phyloP scores from a whole-genome alignment of 805 yeast species.

The Pichia scutulata region DNA sequence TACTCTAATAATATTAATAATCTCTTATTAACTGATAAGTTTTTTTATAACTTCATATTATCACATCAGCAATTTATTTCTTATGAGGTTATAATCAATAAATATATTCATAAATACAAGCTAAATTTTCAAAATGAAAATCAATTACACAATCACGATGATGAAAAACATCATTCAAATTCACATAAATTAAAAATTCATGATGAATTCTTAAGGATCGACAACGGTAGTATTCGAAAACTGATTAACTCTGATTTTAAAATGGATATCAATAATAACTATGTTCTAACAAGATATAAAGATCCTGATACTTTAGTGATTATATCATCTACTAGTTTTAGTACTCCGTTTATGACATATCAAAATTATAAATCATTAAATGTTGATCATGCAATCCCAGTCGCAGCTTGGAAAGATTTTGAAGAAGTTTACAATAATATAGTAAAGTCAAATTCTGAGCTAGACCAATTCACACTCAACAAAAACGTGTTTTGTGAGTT shows the following conservation, averaged over 20 bases:
- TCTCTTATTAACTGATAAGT: slow-evolving; percentile 3
- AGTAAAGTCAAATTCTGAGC: not conserved
- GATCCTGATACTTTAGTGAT: slow-evolving; percentile 6
- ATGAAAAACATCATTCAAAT: slow-evolving; percentile 9
- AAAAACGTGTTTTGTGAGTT: slow-evolving; percentile 3
- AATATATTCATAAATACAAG: not conserved
- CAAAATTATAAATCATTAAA: slow-evolving; percentile 4
- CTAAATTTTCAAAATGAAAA: not conserved
- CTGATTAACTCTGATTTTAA: slow-evolving; percentile 1
- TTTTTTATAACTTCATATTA: slow-evolving; percentile 10
- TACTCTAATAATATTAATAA: slow-evolving; percentile 8
- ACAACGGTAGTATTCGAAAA: not conserved
- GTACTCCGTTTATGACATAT: slow-evolving; percentile 7
- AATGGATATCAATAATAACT: not conserved
- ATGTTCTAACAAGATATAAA: slow-evolving; percentile 5
- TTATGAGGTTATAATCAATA: slow-evolving; percentile 2
- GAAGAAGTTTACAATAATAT: slow-evolving; percentile 1
- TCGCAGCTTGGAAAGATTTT: slow-evolving; percentile 6
- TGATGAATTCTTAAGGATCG: not conserved
- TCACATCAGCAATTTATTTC: slow-evolving; percentile 8
- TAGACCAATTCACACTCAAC: not conserved
- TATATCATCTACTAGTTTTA: slow-evolving; percentile 5
- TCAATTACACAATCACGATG: slow-evolving; percentile 1
- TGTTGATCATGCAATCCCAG: slow-evolving; percentile 9
- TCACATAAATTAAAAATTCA: slow-evolving; percentile 7